Evolutionary conservation across 129 eudicot species (phyloP).

Genomic region (Flaveria brownii): DNA sequence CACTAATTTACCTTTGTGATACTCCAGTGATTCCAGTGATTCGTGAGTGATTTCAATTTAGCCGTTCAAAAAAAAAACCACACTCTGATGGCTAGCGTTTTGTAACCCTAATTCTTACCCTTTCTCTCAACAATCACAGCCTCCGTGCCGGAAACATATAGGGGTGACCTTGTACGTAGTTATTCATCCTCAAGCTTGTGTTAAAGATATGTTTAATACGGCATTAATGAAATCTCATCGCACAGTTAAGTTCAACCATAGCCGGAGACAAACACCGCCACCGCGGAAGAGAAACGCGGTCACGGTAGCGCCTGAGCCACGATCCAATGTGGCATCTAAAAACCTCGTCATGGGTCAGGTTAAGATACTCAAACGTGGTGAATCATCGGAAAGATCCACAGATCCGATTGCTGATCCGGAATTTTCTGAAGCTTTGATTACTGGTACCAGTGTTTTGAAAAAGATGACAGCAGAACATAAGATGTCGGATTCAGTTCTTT

Average conservation of each 20-base stretch:
- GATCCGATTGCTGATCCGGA: neutral
- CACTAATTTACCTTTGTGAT: too few relatives aligned
- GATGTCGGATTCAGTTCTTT: neutral
- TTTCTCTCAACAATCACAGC: neutral
- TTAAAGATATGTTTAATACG: neutral
- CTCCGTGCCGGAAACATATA: neutral
- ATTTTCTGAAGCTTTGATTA: neutral
- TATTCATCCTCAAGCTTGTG: constrained; percentile 29
- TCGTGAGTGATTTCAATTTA: too few relatives aligned
- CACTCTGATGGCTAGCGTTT: too few relatives aligned
- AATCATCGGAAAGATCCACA: neutral
- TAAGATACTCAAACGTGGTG: constrained; percentile 55
- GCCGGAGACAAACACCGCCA: constrained; percentile 25
- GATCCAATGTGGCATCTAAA: neutral
- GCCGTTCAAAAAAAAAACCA: too few relatives aligned
- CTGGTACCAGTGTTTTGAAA: too few relatives aligned
- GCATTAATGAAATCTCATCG: constrained; percentile 32
- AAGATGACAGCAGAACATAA: too few relatives aligned
- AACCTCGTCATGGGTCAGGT: constrained; percentile 41
- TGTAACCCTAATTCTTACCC: neutral
- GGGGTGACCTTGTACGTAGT: constrained; percentile 35
- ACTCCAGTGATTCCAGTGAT: too few relatives aligned
- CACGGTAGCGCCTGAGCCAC: too few relatives aligned
- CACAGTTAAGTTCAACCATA: neutral
- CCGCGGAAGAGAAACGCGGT: neutral